phyloP scores from a whole-genome alignment of 1,284 basidiomycete species.

The Rhodotorula sp. region DNA sequence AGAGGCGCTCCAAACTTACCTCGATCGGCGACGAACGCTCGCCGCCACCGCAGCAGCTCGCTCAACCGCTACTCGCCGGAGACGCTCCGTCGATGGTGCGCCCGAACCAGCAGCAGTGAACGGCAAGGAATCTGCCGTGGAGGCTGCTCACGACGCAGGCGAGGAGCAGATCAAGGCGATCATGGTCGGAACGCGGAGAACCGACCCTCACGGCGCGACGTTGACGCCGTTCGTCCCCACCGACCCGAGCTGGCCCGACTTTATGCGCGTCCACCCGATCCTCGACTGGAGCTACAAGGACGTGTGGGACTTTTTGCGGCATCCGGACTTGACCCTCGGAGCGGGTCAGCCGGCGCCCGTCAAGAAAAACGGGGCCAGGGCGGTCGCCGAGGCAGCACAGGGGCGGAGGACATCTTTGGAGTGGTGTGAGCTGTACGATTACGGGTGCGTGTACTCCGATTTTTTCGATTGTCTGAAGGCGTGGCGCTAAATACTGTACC shows the following conservation, averaged over 20 bases:
- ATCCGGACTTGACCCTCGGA: constrained; percentile 62
- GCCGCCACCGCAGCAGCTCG: background rate
- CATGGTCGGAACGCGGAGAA: constrained; percentile 79
- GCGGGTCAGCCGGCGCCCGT: background rate
- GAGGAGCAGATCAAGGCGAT: constrained; percentile 63
- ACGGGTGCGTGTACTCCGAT: constrained; percentile 75
- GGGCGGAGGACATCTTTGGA: constrained; percentile 41
- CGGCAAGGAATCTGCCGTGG: background rate
- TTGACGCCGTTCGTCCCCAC: constrained; percentile 73
- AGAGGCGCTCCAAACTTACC: constrained; percentile 72
- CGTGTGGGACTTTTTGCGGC: constrained; percentile 82
- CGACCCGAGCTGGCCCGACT: constrained; percentile 81
- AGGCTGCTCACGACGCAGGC: background rate
- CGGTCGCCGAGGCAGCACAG: background rate
- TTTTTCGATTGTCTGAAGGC: no score
- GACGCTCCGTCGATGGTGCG: background rate
- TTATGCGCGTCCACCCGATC: constrained; percentile 91
- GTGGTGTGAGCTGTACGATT: constrained; percentile 86
- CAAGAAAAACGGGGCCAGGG: background rate
- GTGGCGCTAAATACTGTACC: no score
- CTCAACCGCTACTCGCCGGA: background rate
- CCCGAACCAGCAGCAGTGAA: constrained; percentile 48
- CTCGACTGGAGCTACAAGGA: constrained; percentile 90
- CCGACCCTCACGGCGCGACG: constrained; percentile 80
- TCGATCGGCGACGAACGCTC: constrained; percentile 52